Evolutionary conservation across 305 asterid genomes (phyloP).

Genomic region (Rubia tinctorum): DNA sequence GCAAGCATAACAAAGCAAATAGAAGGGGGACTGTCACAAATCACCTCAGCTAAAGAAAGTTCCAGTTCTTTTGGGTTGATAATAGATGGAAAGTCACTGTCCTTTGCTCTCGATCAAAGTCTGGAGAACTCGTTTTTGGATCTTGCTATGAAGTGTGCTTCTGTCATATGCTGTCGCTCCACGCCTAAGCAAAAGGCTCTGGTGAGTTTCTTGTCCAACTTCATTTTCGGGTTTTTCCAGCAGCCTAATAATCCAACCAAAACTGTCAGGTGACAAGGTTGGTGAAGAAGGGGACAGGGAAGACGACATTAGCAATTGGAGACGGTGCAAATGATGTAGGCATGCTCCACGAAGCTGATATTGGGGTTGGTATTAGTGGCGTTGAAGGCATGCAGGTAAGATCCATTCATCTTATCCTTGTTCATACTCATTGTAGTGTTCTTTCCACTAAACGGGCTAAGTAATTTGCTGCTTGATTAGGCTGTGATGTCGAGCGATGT

Average conservation of each 20-base stretch:
- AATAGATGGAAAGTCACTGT: constrained; percentile 78
- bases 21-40: constrained; percentile 44
- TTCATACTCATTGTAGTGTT: neutral
- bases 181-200: constrained; percentile 98
- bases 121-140: constrained; percentile 66
- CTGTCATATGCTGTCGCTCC: constrained; percentile 96
- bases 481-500: constrained; percentile 98
- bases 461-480: constrained; percentile 28
- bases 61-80: constrained; percentile 63
- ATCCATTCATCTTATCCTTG: neutral
- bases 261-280: constrained; percentile 83
- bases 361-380: constrained; percentile 96
- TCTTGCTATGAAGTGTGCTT: constrained; percentile 70
- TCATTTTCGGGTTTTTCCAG: constrained; percentile 14
- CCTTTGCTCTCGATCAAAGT: constrained; percentile 57
- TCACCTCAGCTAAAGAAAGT: constrained; percentile 48
- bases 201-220: constrained; percentile 46
- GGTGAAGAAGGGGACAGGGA: constrained; percentile 78
- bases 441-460: neutral
- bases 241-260: constrained; percentile 43
- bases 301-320: constrained; percentile 86
- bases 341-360: constrained; percentile 99
- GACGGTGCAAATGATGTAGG: constrained; percentile 99
- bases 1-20: constrained; percentile 65
- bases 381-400: constrained; percentile 98